A percentile compares a stretch with the other conserved stretches of the same genome.
These are phyloP conservation scores for Arabidopsis thaliana DNA, from an alignment of 345 rosid species.

Conservation along the genomic window TAIR10.1 NC_003075.7:7934001-7934500, in stretches of 20 bases:
- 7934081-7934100: conserved; percentile 34
- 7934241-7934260: not conserved
- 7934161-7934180: not conserved
- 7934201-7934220: not conserved
- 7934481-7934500: conserved; percentile 76
- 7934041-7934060: conserved; percentile 6
- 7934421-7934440: conserved; percentile 56
- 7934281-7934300: conserved; percentile 43
- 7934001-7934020: conserved; percentile 13
- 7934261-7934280: not conserved
- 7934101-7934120: conserved; percentile 39
- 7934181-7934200: not conserved
- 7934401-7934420: conserved; percentile 65
- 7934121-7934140: conserved; percentile 34
- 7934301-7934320: conserved; percentile 13
- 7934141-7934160: not conserved
- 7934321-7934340: conserved; percentile 51
- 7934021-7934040: conserved; percentile 11
- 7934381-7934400: conserved; percentile 49
- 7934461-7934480: conserved; percentile 69
- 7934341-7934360: conserved; percentile 55
- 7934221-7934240: not conserved
- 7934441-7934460: conserved; percentile 69
- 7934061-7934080: conserved; percentile 4
- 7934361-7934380: conserved; percentile 48